Evolutionary conservation across 1,284 basidiomycete genomes (phyloP), one percentile per base, ranked within the genome.

Genomic region (Pyrrhoderma lamaoense): DNA sequence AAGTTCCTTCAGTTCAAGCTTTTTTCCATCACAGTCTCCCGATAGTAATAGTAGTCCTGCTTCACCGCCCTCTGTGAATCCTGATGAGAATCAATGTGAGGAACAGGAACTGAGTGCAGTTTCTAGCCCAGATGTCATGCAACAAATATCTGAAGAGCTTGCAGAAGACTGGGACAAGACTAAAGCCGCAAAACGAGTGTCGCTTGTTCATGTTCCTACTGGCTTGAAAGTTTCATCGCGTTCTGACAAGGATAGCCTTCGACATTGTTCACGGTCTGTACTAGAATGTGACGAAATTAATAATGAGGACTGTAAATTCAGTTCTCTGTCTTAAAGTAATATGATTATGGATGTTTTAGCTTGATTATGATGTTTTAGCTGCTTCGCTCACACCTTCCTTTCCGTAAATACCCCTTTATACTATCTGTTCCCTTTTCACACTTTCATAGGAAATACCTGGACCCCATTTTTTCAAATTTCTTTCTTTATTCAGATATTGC

Each of bases 111-210:
- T 31, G 27, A 31, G 11, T 11, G 7, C 27, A 31, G 11, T 11
- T 5, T 11, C 27, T 31, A 31, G 11, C 11, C 27, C 27, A 5
- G 27, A 31, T 5, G 7, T 5, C 27, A 31, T 31, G n/a, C 40
- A 42, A 31, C 19, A 18, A 36, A 36, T 49, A 16, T 47, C 46
- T 21, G 75, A 77, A 52, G 84, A 87, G 62, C 72, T 80, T 64
- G 87, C 89, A 16, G 89, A 91, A 65, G 81, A 86, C 54, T 93
- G 89, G 89, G 73, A 87, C 64, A 82, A 82, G 65, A 92, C 89
- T 1, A 80, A 84, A 37, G 85, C 84, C 38, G 89, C 87, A 13
- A 85, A 87, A 57, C 82, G 88, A 13, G 90, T 92, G 14, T 90
- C 87, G 16, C 71, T 93, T 47, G 83, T 90, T 44, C 75, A 76